These are phyloP conservation scores for Gonapodya sp. DNA, from an alignment of 192 early-diverging fungal genomes.

Conservation along the genomic window DNA sequence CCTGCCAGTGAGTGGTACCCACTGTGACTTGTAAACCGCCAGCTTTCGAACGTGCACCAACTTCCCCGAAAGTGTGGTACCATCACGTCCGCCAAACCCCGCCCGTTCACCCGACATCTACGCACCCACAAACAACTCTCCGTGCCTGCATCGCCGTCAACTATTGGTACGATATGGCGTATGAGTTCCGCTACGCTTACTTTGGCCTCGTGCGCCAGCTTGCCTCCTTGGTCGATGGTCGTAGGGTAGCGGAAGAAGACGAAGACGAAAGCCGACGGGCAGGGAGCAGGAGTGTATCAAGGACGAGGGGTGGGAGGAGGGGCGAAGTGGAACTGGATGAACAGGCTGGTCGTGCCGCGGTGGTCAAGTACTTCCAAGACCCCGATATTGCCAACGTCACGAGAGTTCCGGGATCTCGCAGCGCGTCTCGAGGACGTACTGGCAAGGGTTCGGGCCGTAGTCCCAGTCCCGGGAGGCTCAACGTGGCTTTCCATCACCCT, in stretches of 20 bases:
- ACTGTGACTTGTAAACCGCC: too few species aligned
- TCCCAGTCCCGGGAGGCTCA: neutral
- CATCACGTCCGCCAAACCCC: neutral
- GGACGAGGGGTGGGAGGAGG: neutral
- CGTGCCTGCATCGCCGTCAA: neutral
- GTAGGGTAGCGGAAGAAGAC: neutral
- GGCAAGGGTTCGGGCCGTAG: neutral
- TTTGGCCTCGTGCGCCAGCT: neutral
- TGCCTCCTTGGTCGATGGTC: neutral
- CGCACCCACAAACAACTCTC: neutral
- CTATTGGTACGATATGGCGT: slow-evolving; percentile 7
- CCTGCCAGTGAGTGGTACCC: neutral
- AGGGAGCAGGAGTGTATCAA: neutral
- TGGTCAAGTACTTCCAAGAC: neutral
- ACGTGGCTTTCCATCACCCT: neutral
- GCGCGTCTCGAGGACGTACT: neutral
- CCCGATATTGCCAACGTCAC: neutral
- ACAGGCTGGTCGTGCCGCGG: neutral
- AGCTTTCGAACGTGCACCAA: too few species aligned
- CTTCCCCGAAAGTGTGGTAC: neutral
- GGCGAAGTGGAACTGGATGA: neutral
- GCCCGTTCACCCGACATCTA: neutral
- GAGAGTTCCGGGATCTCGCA: neutral
- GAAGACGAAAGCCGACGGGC: neutral
- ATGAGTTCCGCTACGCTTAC: neutral